phyloP scores from a whole-genome alignment of 139 green algal genomes.

The Haematococcus lacustris region DNA sequence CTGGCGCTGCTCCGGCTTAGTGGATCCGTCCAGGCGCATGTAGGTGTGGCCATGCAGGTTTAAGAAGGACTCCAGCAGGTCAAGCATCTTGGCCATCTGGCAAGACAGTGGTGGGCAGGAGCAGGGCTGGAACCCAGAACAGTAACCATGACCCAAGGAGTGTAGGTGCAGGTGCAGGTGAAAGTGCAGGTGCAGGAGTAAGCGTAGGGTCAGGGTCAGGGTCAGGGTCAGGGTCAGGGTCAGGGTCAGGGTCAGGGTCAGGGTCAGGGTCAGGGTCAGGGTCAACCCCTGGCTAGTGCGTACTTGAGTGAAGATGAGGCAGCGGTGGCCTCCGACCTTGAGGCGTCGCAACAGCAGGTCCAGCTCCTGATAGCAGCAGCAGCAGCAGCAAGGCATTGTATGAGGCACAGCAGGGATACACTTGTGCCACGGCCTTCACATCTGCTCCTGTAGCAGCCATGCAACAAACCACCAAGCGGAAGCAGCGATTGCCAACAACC shows the following conservation, averaged over 20 bases:
- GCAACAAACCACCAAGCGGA: no score
- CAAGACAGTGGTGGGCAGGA: no score
- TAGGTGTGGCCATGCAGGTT: conserved; percentile 93
- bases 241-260: no score
- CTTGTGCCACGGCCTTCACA: no score
- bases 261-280: no score
- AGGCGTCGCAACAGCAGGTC: conserved; percentile 70
- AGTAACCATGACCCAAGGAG: no score
- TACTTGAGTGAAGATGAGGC: conserved; percentile 93
- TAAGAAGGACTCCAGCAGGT: conserved; percentile 93
- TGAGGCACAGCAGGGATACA: not conserved
- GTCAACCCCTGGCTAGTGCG: no score
- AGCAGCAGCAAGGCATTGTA: not conserved
- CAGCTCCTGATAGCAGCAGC: conserved; percentile 70
- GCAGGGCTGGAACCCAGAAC: no score
- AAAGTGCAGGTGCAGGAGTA: not conserved
- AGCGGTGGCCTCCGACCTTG: conserved; percentile 73
- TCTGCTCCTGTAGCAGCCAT: no score
- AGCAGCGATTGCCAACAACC: no score
- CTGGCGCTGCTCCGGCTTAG: conserved; percentile 93
- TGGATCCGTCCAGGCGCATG: conserved; percentile 90
- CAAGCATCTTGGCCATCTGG: conserved; percentile 79
- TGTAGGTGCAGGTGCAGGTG: no score
- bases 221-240: no score
- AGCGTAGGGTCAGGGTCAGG: not conserved